Conservation (phyloP, 345 rosid genomes). For the Brassica nigra region DNA sequence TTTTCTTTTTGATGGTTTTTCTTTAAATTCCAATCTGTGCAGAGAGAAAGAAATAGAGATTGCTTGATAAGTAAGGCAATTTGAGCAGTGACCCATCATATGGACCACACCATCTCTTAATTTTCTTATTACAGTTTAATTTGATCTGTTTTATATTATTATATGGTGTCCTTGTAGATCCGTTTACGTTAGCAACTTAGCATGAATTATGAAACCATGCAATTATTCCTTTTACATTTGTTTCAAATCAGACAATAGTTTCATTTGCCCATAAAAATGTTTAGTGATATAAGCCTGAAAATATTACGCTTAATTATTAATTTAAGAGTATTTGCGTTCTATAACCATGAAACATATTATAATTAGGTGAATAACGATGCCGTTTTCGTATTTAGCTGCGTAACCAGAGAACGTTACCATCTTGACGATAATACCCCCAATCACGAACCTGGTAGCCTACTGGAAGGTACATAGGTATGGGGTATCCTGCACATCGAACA, state of each 20-base stretch:
- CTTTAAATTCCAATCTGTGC: conserved; percentile 15
- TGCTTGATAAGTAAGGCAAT: conserved; percentile 70
- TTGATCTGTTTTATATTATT: background rate
- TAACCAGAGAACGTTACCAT: no score
- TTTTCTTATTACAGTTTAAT: conserved; percentile 27
- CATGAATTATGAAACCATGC: conserved; percentile 30
- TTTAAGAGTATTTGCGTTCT: no score
- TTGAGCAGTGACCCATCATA: conserved; percentile 72
- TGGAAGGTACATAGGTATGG: no score
- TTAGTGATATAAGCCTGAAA: background rate
- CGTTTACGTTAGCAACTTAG: conserved; percentile 28
- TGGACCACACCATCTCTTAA: conserved; percentile 69
- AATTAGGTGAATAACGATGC: no score
- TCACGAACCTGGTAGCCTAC: no score
- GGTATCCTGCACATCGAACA: no score
- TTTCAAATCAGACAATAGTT: conserved; percentile 29
- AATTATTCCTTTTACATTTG: conserved; percentile 21
- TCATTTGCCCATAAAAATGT: conserved; percentile 18
- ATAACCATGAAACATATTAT: no score
- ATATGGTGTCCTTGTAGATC: conserved; percentile 30
- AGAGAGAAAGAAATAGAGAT: conserved; percentile 39
- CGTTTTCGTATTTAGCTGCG: no score
- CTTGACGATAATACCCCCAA: no score
- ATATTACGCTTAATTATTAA: background rate
- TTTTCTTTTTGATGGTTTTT: background rate